Conservation (phyloP, 1,139 yeast species). For the Candida sanyaensis region DNA sequence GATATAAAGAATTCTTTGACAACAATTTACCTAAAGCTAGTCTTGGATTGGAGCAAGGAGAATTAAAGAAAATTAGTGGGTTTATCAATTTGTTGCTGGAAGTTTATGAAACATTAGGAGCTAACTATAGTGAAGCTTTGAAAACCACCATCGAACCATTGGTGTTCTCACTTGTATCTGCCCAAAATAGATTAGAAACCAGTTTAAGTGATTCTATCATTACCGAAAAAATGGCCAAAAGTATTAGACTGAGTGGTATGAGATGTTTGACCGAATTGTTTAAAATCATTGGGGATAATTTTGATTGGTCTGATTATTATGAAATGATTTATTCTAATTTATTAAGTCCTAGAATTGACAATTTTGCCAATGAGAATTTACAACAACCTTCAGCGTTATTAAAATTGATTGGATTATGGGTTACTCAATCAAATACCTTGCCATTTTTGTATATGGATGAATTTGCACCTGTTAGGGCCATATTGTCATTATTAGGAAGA, state of each 20-base stretch:
- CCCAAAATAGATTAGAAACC: constrained; percentile 50
- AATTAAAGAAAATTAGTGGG: constrained; percentile 63
- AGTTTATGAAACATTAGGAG: constrained; percentile 63
- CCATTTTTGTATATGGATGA: constrained; percentile 60
- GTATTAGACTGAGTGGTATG: constrained; percentile 62
- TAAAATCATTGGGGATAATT: constrained; percentile 44
- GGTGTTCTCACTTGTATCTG: constrained; percentile 54
- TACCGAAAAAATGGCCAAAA: constrained; percentile 49
- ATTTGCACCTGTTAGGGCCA: constrained; percentile 53
- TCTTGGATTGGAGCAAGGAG: constrained; percentile 30
- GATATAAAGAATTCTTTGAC: constrained; percentile 37
- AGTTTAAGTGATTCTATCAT: constrained; percentile 18
- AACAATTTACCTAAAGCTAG: constrained; percentile 13
- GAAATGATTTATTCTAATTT: constrained; percentile 53
- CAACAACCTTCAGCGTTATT: constrained; percentile 82
- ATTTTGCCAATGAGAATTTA: constrained; percentile 74
- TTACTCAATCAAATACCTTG: constrained; percentile 49
- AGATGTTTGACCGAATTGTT: constrained; percentile 57
- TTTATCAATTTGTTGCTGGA: constrained; percentile 70
- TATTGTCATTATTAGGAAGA: constrained; percentile 56
- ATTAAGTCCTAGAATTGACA: constrained; percentile 62
- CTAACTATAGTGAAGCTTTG: constrained; percentile 52
- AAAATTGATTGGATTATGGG: constrained; percentile 66
- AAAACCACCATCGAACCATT: constrained; percentile 60
- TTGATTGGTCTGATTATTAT: constrained; percentile 60